Percentiles rank a stretch among this genome's conserved stretches.
phyloP scores from a whole-genome alignment of 2,329 filamentous ascomycete genomes.

The Dothidotthia symphoricarpi region DNA sequence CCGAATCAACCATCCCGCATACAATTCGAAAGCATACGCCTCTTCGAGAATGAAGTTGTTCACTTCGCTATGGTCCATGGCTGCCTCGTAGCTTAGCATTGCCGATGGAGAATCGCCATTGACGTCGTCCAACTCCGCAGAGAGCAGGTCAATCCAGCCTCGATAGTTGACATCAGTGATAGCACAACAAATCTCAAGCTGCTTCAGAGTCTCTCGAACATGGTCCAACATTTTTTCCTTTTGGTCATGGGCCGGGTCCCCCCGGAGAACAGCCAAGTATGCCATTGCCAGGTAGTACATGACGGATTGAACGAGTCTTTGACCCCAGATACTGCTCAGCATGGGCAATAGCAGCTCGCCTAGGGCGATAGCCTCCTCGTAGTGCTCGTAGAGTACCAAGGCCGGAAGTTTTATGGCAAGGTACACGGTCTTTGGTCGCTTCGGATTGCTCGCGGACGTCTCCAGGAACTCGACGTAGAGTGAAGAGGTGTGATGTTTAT shows the following conservation, averaged over 20 bases:
- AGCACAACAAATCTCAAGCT: conserved; percentile 63
- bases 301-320: conserved; percentile 45
- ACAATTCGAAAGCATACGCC: conserved; percentile 69
- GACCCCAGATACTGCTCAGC: conserved; percentile 46
- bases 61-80: conserved; percentile 68
- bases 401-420: conserved; percentile 53
- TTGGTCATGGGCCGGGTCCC: conserved; percentile 38
- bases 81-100: conserved; percentile 65
- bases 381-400: conserved; percentile 46
- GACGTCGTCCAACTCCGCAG: conserved; percentile 67
- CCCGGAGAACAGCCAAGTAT: conserved; percentile 42
- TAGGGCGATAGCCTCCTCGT: conserved; percentile 44
- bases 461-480: conserved; percentile 56
- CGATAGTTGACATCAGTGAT: conserved; percentile 71
- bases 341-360: conserved; percentile 44
- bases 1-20: conserved; percentile 69
- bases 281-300: conserved; percentile 47
- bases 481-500: conserved; percentile 62
- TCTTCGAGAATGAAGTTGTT: conserved; percentile 69
- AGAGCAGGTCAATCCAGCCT: conserved; percentile 65
- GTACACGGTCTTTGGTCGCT: conserved; percentile 66
- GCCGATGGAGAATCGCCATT: conserved; percentile 53
- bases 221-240: conserved; percentile 53
- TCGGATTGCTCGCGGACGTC: conserved; percentile 55
- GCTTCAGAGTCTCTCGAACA: conserved; percentile 57